Evolutionary conservation across 148 eudicot species (phyloP).

Genomic region (Salicornia ramosissima): DNA sequence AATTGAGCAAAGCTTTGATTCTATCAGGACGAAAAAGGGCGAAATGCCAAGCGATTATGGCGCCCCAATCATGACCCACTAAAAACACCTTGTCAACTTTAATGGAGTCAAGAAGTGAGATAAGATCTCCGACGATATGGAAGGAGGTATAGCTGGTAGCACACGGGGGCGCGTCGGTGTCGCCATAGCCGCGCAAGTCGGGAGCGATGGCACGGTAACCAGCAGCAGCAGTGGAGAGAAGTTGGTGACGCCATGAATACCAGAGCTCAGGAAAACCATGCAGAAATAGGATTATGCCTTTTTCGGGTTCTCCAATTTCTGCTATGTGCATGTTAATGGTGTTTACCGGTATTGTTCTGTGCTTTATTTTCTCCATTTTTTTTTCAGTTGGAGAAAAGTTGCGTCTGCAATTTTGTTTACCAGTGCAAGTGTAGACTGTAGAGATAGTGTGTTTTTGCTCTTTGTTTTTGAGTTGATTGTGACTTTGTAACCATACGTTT

Average conservation of each 20-base stretch:
- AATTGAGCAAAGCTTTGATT: slow-evolving; percentile 39
- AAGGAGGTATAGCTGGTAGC: slow-evolving; percentile 32
- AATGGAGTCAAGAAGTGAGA: slow-evolving; percentile 37
- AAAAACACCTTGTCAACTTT: slow-evolving; percentile 36
- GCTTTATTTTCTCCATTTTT: slow-evolving; percentile 41
- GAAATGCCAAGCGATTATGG: slow-evolving; percentile 42
- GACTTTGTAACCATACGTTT: too few species aligned
- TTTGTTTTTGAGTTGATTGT: too few species aligned
- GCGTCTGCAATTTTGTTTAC: not conserved
- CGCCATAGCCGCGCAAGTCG: slow-evolving; percentile 62
- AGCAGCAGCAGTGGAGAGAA: slow-evolving; percentile 28
- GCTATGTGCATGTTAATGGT: slow-evolving; percentile 55
- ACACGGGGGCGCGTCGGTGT: slow-evolving; percentile 39
- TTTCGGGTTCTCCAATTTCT: slow-evolving; percentile 17
- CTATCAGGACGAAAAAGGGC: slow-evolving; percentile 40
- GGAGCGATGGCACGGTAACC: slow-evolving; percentile 53
- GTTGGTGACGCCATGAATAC: slow-evolving; percentile 60
- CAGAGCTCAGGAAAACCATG: slow-evolving; percentile 60
- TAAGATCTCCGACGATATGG: slow-evolving; percentile 50
- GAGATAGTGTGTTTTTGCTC: not conserved
- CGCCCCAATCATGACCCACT: slow-evolving; percentile 64
- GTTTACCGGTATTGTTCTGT: slow-evolving; percentile 34
- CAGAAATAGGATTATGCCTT: slow-evolving; percentile 36
- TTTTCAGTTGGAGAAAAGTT: not conserved
- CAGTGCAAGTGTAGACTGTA: not conserved